Conservation (phyloP, 805 yeast genomes). For the Metschnikowia lunata region DNA sequence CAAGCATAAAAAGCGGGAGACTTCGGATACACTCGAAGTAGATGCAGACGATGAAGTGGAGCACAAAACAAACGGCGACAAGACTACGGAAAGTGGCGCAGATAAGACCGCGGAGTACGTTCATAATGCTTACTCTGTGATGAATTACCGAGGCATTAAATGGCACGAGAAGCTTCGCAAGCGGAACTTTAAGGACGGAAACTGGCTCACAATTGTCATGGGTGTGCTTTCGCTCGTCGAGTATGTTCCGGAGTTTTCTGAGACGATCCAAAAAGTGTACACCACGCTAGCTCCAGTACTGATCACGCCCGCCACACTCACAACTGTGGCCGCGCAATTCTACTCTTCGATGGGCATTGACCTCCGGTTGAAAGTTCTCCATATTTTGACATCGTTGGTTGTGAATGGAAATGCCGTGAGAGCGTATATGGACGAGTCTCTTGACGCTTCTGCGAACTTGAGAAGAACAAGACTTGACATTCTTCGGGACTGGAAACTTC, state of each 20-base stretch:
- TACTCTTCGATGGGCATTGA: slow-evolving; percentile 47
- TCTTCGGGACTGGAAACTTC: slow-evolving; percentile 53
- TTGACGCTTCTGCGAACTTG: slow-evolving; percentile 57
- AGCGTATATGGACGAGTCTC: slow-evolving; percentile 58
- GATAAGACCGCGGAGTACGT: slow-evolving; percentile 9
- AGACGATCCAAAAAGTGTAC: slow-evolving; percentile 48
- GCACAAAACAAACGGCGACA: slow-evolving; percentile 21
- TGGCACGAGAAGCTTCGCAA: slow-evolving; percentile 80
- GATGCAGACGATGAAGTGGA: slow-evolving; percentile 17
- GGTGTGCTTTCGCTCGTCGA: slow-evolving; percentile 66
- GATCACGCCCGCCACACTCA: slow-evolving; percentile 44
- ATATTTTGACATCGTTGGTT: slow-evolving; percentile 60
- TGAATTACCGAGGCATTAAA: slow-evolving; percentile 54
- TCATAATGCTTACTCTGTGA: slow-evolving; percentile 43
- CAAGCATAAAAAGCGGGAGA: neutral
- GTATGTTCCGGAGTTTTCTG: slow-evolving; percentile 50
- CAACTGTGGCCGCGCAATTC: slow-evolving; percentile 51
- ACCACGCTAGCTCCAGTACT: slow-evolving; percentile 52
- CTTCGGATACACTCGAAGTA: neutral
- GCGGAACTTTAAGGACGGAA: slow-evolving; percentile 75
- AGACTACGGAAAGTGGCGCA: slow-evolving; percentile 20
- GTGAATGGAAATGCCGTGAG: slow-evolving; percentile 58
- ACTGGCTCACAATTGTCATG: slow-evolving; percentile 74
- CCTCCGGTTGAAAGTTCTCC: slow-evolving; percentile 53
- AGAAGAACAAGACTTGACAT: slow-evolving; percentile 66